Conservation (phyloP, 495 filamentous ascomycete species). For the Talaromyces liani region DNA sequence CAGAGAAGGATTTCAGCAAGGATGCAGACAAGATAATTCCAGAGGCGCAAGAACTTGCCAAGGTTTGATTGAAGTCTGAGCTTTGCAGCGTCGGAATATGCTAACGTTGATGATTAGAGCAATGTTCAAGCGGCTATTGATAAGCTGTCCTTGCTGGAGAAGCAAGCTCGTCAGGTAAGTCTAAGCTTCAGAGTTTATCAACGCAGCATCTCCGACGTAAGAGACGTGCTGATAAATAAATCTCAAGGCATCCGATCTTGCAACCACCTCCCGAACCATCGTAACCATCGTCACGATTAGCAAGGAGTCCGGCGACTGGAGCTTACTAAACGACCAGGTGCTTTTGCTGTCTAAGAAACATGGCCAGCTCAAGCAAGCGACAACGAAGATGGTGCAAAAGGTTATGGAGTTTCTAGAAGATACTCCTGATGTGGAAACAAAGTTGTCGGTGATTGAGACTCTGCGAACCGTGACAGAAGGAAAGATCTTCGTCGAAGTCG, state of each 20-base stretch:
- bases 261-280: conserved; percentile 84
- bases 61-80: conserved; percentile 44
- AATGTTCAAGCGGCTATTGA: conserved; percentile 83
- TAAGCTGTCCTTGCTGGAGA: conserved; percentile 85
- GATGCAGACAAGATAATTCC: conserved; percentile 87
- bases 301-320: conserved; percentile 89
- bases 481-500: conserved; percentile 99
- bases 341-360: conserved; percentile 97
- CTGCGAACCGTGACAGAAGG: conserved; percentile 94
- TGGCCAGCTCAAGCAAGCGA: conserved; percentile 97
- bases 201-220: not conserved
- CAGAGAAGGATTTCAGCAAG: conserved; percentile 76
- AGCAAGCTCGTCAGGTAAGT: conserved; percentile 87
- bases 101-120: conserved; percentile 38
- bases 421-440: conserved; percentile 70
- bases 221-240: not conserved
- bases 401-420: conserved; percentile 89
- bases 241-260: conserved; percentile 79
- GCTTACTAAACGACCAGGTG: conserved; percentile 90
- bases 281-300: conserved; percentile 86
- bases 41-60: conserved; percentile 78
- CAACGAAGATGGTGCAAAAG: conserved; percentile 96
- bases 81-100: not conserved
- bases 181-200: not conserved
- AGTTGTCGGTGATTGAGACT: conserved; percentile 89